Base-by-base conservation (phyloP, 202 grass and related monocot genomes). In the Carex arenaria region DNA sequence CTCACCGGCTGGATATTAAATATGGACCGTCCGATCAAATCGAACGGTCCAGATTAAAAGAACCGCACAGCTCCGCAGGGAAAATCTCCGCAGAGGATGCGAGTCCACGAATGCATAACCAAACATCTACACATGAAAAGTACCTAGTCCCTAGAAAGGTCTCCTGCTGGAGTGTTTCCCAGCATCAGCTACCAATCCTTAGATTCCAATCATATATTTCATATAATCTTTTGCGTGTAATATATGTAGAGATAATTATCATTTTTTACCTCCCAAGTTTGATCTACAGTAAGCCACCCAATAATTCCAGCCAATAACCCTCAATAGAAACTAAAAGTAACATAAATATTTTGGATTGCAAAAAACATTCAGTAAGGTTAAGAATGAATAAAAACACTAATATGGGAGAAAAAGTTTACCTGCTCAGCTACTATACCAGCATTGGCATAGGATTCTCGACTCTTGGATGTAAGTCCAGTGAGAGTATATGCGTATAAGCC, bases 401-500 rank as follows among this genome's bases (percentile, higher is more conserved):
- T 40, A 7, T 17, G 12, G 11, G 5, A 19, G 22, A 26, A 82
- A 67, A 4, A 85, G 63, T 31, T 88, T 87, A 94, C 96, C 93
- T 99, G 93, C 74, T 99, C 96, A 0, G 96, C 96, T 4, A 96
- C 89, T 49, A 96, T 87, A 40, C 96, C 96, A 32, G 96, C 96
- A 89, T 99, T 96, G 76, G 96, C 91, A 64, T 96, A 99, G 64
- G 96, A 95, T 80, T 95, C 93, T 15, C 93, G 86, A 80, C 96
- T 92, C 91, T 88, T 99, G 80, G 93, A 96, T 36, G 96, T 96
- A 69, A 99, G 91, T 2, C 96, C 93, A 5, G 96, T 96, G 83
- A 99, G 89, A 55, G 93, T 99, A 82, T 96, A 95, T 32, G 96
- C 93, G 66, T 99, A 99, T 23, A 96, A 87, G n/a, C 96, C 96